These are phyloP conservation scores for Sonneratia alba DNA, from an alignment of 345 rosid species.

Conservation along the genomic window DNA sequence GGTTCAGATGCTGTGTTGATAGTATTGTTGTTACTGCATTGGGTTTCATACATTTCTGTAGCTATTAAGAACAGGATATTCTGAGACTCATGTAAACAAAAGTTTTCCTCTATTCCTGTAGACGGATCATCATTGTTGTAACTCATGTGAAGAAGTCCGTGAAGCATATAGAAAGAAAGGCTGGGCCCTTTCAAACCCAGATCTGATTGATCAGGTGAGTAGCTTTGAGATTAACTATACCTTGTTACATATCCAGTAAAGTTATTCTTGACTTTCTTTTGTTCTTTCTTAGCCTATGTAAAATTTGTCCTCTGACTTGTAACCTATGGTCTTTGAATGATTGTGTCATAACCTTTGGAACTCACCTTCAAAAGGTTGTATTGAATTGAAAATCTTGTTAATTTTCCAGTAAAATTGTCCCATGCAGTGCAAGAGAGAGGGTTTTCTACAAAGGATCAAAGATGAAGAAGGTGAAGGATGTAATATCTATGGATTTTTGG, in stretches of 20 bases:
- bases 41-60: neutral
- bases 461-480: slow-evolving; percentile 98
- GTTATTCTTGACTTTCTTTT: neutral
- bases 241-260: neutral
- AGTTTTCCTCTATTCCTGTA: slow-evolving; percentile 13
- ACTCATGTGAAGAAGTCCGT: slow-evolving; percentile 84
- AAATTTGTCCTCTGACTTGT: neutral
- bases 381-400: neutral
- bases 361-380: neutral
- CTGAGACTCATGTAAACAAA: neutral
- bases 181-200: slow-evolving; percentile 80
- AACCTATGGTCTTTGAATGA: neutral
- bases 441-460: slow-evolving; percentile 72
- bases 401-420: slow-evolving; percentile 2
- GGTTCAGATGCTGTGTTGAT: no score
- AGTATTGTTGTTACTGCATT: no score
- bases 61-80: neutral
- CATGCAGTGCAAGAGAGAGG: slow-evolving; percentile 87
- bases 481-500: slow-evolving; percentile 83
- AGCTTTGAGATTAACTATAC: neutral
- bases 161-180: slow-evolving; percentile 96
- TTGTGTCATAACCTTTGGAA: neutral
- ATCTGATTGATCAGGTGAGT: slow-evolving; percentile 78
- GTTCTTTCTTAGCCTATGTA: neutral
- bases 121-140: slow-evolving; percentile 83